Evolutionary conservation across 1,284 basidiomycete genomes (phyloP), one percentile per base, ranked within the genome.

Genomic region (Mycosarcoma mackinlayi): DNA sequence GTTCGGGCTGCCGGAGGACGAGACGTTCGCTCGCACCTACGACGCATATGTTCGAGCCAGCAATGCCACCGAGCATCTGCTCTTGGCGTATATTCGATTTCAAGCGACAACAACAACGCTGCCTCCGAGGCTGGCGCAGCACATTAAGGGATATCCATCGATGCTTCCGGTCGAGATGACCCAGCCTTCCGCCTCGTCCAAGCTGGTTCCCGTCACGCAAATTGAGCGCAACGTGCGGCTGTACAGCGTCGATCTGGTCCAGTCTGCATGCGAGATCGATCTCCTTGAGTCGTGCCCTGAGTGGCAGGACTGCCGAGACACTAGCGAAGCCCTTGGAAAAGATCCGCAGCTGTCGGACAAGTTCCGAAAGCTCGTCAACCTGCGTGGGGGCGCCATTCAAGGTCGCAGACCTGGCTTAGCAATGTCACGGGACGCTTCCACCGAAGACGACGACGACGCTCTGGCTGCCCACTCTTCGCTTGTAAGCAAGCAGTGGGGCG

Each of bases 1-100:
- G 27, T 82, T 82, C 40, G 80, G 80, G 3, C 46, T 81, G 39
- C 80, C 80, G 0, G 80, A 82, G 35, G 80, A 82, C 53, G 80
- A 80, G 35, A 71, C 73, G 9, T 82, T 82, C 40, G 69, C 65
- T 1, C 57, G 75, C 7, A 82, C 80, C 23, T 82, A 82, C 52
- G 73, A 76, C 30, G 73, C 73, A 5, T 82, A 65, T 24, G 61
- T 79, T 13, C 66, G 75, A 19, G 78, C 73, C 14, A 66, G 70
- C 47, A 81, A 82, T 42, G 80, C 80, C 1, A 73, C 77, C 4
- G 79, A 81, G 53, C 80, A 82, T 47, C 66, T 82, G 5, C 49
- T 82, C 19, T 62, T 80, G 10, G 73, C 79, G 3, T 80, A 75
- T 62, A 82, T 82, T 42, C 73, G 80, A 18, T 62, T 60, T 39